phyloP scores from a whole-genome alignment of 176 grass and related monocot species.

The Avena atlantica region DNA sequence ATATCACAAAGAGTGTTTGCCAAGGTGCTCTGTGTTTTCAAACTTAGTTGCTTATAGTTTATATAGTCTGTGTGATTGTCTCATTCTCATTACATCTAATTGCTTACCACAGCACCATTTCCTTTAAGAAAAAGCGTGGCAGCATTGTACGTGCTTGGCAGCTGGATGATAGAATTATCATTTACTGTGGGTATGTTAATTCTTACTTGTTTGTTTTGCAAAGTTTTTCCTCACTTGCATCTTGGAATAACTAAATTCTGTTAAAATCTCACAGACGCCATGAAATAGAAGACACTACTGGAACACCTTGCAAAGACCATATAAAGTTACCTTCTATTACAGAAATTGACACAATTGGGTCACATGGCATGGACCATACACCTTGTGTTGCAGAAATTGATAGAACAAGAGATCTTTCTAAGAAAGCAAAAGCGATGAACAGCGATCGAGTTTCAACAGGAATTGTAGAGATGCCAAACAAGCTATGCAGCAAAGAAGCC shows the following conservation, averaged over 20 bases:
- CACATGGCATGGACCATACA: slow-evolving; percentile 53
- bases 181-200: slow-evolving; percentile 58
- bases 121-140: slow-evolving; percentile 42
- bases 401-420: slow-evolving; percentile 32
- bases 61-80: not conserved
- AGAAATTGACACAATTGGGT: slow-evolving; percentile 38
- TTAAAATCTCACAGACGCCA: slow-evolving; percentile 55
- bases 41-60: slow-evolving; percentile 12
- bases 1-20: slow-evolving; percentile 80
- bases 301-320: slow-evolving; percentile 54
- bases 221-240: slow-evolving; percentile 26
- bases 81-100: slow-evolving; percentile 14
- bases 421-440: slow-evolving; percentile 20
- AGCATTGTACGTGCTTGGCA: not conserved
- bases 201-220: not conserved
- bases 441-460: slow-evolving; percentile 18
- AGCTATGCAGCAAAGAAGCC: slow-evolving; percentile 14
- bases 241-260: slow-evolving; percentile 28
- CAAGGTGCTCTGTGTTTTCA: slow-evolving; percentile 51
- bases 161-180: slow-evolving; percentile 26
- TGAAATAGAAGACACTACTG: slow-evolving; percentile 36
- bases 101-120: slow-evolving; percentile 42
- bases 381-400: slow-evolving; percentile 35
- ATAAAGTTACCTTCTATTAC: slow-evolving; percentile 57
- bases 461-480: slow-evolving; percentile 1